phyloP scores from a whole-genome alignment of 2,329 filamentous ascomycete genomes.

The Talaromyces sp. region DNA sequence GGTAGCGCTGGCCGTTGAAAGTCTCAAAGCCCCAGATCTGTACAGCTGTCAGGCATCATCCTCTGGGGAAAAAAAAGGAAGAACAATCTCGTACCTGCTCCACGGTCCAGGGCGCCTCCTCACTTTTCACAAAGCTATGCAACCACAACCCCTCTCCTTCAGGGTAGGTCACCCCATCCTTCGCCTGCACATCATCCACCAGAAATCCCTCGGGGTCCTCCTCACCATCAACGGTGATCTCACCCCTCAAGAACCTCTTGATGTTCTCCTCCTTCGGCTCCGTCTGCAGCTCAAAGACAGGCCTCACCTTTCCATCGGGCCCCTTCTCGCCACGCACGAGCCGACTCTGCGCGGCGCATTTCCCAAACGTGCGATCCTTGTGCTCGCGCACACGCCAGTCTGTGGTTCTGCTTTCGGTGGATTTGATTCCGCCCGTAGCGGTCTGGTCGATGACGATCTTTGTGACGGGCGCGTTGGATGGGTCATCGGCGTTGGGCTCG shows the following conservation, averaged over 20 bases:
- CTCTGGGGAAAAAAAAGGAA: too few species aligned
- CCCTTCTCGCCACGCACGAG: conserved; percentile 43
- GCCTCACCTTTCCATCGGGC: conserved; percentile 37
- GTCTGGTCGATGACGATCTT: conserved; percentile 71
- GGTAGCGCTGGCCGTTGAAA: conserved; percentile 39
- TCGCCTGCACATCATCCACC: conserved; percentile 43
- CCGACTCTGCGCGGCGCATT: conserved; percentile 58
- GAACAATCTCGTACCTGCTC: conserved; percentile 43
- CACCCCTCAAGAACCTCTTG: conserved; percentile 37
- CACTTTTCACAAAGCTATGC: conserved; percentile 50
- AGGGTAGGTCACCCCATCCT: conserved; percentile 11
- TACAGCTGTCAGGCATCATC: background rate
- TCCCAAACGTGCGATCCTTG: conserved; percentile 75
- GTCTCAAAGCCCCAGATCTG: conserved; percentile 48
- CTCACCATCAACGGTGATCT: conserved; percentile 48
- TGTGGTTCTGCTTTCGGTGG: conserved; percentile 54
- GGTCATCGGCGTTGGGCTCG: conserved; percentile 43
- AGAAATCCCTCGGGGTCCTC: conserved; percentile 59
- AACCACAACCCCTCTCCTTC: conserved; percentile 45
- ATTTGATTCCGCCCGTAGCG: conserved; percentile 67
- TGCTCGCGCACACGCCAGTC: conserved; percentile 62
- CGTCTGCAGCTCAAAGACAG: conserved; percentile 34
- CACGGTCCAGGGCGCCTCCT: conserved; percentile 52
- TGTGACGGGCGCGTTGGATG: conserved; percentile 35
- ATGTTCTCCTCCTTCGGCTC: conserved; percentile 38